phyloP scores from a whole-genome alignment of 225 moss, liverwort and hornwort species.

The Takakia lepidozioides region DNA sequence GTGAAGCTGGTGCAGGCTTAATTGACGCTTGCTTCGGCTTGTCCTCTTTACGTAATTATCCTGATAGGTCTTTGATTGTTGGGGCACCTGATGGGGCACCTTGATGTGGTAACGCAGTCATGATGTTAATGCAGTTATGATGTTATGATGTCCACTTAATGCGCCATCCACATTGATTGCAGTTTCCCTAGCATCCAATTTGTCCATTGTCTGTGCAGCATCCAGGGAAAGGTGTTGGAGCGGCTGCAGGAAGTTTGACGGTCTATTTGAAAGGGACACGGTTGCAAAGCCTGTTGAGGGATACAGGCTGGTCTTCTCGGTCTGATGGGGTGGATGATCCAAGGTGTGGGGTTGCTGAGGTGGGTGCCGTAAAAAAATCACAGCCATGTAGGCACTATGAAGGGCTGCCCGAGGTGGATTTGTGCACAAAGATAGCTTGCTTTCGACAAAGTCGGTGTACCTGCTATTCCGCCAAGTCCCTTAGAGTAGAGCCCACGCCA shows the following conservation, averaged over 20 bases:
- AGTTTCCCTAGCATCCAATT: too few relatives aligned
- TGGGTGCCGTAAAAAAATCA: constrained; percentile 5
- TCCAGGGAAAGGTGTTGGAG: constrained; percentile 1
- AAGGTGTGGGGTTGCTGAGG: constrained; percentile 15
- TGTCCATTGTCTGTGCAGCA: constrained; percentile 1
- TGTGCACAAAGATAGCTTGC: constrained; percentile 10
- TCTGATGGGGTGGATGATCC: constrained; percentile 22
- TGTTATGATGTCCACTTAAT: too few relatives aligned
- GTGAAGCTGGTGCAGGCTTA: too few relatives aligned
- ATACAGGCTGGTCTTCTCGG: constrained; percentile 6
- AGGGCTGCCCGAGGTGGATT: constrained; percentile 10
- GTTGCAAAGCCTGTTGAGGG: constrained; percentile 8
- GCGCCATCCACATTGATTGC: too few relatives aligned
- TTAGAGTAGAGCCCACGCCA: constrained; percentile 35
- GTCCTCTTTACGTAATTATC: too few relatives aligned
- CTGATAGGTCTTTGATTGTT: too few relatives aligned
- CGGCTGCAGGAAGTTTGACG: constrained; percentile 1
- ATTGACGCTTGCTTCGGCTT: too few relatives aligned
- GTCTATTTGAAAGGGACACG: background rate
- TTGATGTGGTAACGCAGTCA: too few relatives aligned
- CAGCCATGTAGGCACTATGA: constrained; percentile 8
- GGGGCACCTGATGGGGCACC: too few relatives aligned
- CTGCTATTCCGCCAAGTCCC: constrained; percentile 43
- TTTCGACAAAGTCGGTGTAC: constrained; percentile 23
- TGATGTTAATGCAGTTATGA: too few relatives aligned